Percentiles rank a stretch among this genome's conserved stretches.
phyloP scores from a whole-genome alignment of 768 basidiomycete genomes.

The Suillus placidus region DNA sequence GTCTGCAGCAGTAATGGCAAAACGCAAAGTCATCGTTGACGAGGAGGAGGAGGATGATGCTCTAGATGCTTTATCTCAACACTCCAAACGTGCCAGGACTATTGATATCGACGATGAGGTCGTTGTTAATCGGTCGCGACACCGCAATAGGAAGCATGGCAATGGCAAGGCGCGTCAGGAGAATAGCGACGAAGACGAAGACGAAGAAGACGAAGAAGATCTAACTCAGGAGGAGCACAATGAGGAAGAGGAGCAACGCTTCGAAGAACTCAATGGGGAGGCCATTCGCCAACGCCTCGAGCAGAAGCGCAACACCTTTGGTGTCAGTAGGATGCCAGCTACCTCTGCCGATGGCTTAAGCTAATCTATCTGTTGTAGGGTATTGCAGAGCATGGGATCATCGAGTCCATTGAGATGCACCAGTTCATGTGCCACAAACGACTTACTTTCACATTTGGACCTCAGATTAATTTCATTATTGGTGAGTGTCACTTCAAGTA shows the following conservation, averaged over 20 bases:
- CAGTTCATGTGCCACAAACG: constrained; percentile 97
- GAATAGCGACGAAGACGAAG: constrained; percentile 33
- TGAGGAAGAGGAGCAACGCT: constrained; percentile 64
- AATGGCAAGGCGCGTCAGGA: constrained; percentile 34
- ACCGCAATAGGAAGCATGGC: constrained; percentile 33
- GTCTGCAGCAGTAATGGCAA: constrained; percentile 46
- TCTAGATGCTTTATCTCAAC: constrained; percentile 33
- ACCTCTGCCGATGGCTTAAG: constrained; percentile 3
- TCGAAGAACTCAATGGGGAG: constrained; percentile 64
- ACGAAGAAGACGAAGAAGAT: constrained; percentile 36
- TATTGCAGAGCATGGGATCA: constrained; percentile 85
- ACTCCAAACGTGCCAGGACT: constrained; percentile 48
- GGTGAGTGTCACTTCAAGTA: constrained; percentile 46
- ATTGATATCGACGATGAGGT: constrained; percentile 40
- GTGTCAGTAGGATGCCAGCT: constrained; percentile 50
- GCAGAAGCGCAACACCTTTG: constrained; percentile 42
- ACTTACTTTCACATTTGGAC: constrained; percentile 82
- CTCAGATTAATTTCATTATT: constrained; percentile 97
- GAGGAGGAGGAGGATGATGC: constrained; percentile 52
- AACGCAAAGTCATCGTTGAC: constrained; percentile 49
- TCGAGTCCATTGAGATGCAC: constrained; percentile 82
- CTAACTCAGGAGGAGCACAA: constrained; percentile 40
- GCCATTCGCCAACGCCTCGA: constrained; percentile 58
- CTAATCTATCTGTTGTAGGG: constrained; percentile 45
- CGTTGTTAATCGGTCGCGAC: constrained; percentile 17